Percentiles rank a stretch among this genome's conserved stretches.
These are phyloP conservation scores for Pseudogymnoascus sp. DNA, from an alignment of 2,329 filamentous ascomycete species.

Conservation along the genomic window DNA sequence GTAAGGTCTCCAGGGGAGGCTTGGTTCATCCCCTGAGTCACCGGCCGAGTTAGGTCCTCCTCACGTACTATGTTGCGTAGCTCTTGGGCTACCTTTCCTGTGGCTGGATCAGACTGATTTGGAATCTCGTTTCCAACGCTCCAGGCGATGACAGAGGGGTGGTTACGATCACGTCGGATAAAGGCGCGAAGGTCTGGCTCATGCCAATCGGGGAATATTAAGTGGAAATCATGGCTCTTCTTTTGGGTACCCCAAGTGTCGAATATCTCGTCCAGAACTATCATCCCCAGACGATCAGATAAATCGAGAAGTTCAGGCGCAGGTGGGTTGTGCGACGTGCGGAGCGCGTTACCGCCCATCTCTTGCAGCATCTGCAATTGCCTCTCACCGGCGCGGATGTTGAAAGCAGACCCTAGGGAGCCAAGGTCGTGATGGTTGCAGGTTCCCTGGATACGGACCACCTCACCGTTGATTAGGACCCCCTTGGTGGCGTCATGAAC, in stretches of 20 bases:
- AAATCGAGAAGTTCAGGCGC: conserved; percentile 42
- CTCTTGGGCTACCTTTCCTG: conserved; percentile 25
- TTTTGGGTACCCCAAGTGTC: conserved; percentile 43
- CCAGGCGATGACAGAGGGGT: conserved; percentile 44
- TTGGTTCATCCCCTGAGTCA: conserved; percentile 39
- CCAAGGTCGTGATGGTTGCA: conserved; percentile 46
- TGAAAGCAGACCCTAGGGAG: conserved; percentile 42
- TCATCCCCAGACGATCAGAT: conserved; percentile 40
- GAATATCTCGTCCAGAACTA: conserved; percentile 47
- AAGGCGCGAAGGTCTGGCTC: conserved; percentile 44
- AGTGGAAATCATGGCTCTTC: conserved; percentile 40
- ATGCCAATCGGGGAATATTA: conserved; percentile 45
- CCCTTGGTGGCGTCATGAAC: conserved; percentile 34
- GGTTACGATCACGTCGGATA: conserved; percentile 46
- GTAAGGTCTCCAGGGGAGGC: conserved; percentile 35
- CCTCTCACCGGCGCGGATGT: conserved; percentile 38
- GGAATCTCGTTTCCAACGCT: conserved; percentile 46
- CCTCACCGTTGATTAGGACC: conserved; percentile 38
- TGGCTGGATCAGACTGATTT: conserved; percentile 35
- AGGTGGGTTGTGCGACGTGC: conserved; percentile 46
- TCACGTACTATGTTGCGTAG: conserved; percentile 35
- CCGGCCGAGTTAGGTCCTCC: conserved; percentile 40
- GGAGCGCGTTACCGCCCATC: conserved; percentile 41
- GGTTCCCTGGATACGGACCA: conserved; percentile 37
- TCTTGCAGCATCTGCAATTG: conserved; percentile 42